Evolutionary conservation across 805 yeast species (phyloP).

Genomic region (Suhomyces pyralidae): DNA sequence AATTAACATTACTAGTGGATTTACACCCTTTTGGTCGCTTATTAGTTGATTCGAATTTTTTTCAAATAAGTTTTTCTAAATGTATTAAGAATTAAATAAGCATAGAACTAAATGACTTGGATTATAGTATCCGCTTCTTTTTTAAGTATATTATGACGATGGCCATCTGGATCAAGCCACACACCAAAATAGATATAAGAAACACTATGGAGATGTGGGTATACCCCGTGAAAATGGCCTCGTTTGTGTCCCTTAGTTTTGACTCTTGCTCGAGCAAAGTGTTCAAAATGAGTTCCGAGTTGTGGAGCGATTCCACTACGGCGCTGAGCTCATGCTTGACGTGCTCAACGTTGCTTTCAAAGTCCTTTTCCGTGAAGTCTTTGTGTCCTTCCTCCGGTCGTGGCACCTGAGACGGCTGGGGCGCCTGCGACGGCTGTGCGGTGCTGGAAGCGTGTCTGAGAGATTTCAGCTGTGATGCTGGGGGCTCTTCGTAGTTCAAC

Average conservation of each 20-base stretch:
- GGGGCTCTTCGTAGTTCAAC: slow-evolving; percentile 3
- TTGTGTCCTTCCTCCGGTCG: neutral
- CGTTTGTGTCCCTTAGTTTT: slow-evolving; percentile 37
- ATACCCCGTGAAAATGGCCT: slow-evolving; percentile 33
- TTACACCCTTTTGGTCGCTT: too few species aligned
- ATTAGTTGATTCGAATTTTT: too few species aligned
- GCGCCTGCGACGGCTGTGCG: neutral
- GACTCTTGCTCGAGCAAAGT: slow-evolving; percentile 33
- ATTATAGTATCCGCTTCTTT: slow-evolving; percentile 21
- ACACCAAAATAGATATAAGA: slow-evolving; percentile 22
- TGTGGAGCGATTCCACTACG: slow-evolving; percentile 28
- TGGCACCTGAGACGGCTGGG: neutral
- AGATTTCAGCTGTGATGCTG: neutral
- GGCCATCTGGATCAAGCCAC: slow-evolving; percentile 31
- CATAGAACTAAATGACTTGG: slow-evolving; percentile 10
- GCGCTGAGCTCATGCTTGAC: slow-evolving; percentile 30
- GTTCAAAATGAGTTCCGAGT: slow-evolving; percentile 24
- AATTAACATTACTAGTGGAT: too few species aligned
- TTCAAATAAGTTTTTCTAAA: too few species aligned
- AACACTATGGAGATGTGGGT: slow-evolving; percentile 27
- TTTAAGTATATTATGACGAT: slow-evolving; percentile 31
- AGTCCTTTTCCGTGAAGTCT: slow-evolving; percentile 30
- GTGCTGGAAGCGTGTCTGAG: neutral
- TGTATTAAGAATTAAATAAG: neutral
- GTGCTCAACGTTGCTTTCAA: slow-evolving; percentile 27